phyloP scores from a whole-genome alignment of 768 basidiomycete genomes.

The Auricularia auricula-judae region DNA sequence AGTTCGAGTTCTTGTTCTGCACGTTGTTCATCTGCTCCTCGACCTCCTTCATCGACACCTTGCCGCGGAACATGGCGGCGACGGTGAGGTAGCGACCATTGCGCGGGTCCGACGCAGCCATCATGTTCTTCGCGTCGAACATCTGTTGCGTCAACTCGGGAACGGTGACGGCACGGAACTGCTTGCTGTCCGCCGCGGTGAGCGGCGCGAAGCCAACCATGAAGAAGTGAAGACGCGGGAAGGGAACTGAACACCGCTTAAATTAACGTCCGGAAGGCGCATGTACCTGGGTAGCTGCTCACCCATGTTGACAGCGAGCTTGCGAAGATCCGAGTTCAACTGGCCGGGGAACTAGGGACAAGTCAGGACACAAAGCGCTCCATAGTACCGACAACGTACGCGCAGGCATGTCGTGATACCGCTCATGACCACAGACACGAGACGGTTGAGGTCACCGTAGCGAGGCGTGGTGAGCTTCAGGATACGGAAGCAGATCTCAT shows the following conservation, averaged over 20 bases:
- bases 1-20: slow-evolving; percentile 93
- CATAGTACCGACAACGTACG: slow-evolving; percentile 8
- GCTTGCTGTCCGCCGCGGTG: slow-evolving; percentile 86
- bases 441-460: slow-evolving; percentile 95
- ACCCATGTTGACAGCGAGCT: slow-evolving; percentile 99
- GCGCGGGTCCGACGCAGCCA: slow-evolving; percentile 95
- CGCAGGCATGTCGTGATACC: slow-evolving; percentile 98
- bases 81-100: slow-evolving; percentile 98
- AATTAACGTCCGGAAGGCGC: neutral
- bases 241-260: slow-evolving; percentile 51
- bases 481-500: slow-evolving; percentile 98
- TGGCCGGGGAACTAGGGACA: slow-evolving; percentile 82
- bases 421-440: slow-evolving; percentile 97
- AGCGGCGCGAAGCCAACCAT: slow-evolving; percentile 94
- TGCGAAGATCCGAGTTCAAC: slow-evolving; percentile 96
- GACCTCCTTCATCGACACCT: slow-evolving; percentile 99
- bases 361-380: neutral
- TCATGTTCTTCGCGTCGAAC: slow-evolving; percentile 99
- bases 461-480: slow-evolving; percentile 93
- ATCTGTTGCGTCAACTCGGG: slow-evolving; percentile 98
- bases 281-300: slow-evolving; percentile 17
- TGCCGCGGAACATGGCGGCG: slow-evolving; percentile 96
- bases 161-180: slow-evolving; percentile 94
- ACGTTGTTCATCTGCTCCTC: slow-evolving; percentile 99
- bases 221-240: slow-evolving; percentile 99